Percentiles rank a stretch among this genome's conserved stretches.
Evolutionary conservation across 176 grass and related monocot species (phyloP).

Genomic region (Tuctoria greenei): DNA sequence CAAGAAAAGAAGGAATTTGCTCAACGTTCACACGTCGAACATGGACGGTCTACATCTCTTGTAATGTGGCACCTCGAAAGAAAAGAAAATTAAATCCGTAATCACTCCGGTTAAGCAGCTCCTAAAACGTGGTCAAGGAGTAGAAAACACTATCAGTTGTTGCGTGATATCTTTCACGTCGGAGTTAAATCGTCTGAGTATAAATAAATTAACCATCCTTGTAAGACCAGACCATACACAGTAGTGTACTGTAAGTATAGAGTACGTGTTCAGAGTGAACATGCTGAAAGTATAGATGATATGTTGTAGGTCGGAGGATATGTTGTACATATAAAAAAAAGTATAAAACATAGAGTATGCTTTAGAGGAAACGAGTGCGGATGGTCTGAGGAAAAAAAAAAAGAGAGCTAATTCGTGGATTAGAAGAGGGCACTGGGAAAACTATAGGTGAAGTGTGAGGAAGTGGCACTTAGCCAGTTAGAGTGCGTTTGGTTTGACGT

Average conservation of each 20-base stretch:
- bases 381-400: conserved; percentile 6
- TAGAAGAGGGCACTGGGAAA: conserved; percentile 33
- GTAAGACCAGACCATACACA: no score
- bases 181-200: not conserved
- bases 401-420: conserved; percentile 33
- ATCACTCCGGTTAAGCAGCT: not conserved
- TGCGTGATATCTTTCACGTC: conserved; percentile 3
- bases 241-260: no score
- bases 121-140: conserved; percentile 21
- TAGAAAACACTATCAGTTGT: not conserved
- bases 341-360: no score
- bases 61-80: not conserved
- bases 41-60: not conserved
- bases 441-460: conserved; percentile 31
- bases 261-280: no score
- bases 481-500: no score
- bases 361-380: no score
- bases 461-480: conserved; percentile 31
- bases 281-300: no score
- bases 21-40: conserved; percentile 10
- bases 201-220: conserved; percentile 13
- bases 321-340: no score
- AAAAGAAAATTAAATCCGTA: not conserved
- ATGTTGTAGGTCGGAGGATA: no score
- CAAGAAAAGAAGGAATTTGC: conserved; percentile 19